phyloP scores from a whole-genome alignment of 441 rosid genomes.

The Gossypium gossypioides region DNA sequence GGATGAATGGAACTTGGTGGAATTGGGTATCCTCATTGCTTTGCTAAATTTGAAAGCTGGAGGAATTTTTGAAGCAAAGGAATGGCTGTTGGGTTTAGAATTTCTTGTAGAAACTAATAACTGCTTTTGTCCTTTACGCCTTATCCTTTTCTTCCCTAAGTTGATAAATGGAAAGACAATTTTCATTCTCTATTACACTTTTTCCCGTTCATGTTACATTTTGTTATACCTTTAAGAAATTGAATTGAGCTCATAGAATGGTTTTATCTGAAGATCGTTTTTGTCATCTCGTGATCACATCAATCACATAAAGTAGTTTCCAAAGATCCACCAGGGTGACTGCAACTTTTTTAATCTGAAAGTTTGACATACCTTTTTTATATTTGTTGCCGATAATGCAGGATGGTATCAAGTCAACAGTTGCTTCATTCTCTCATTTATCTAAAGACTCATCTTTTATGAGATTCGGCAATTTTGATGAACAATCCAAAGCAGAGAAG shows the following conservation, averaged over 20 bases:
- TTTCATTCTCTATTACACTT: not conserved
- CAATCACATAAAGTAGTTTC: constrained; percentile 4
- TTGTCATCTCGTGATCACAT: constrained; percentile 2
- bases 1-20: not conserved
- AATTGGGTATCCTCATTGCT: not conserved
- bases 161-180: not conserved
- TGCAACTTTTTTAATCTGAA: not conserved
- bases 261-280: not conserved
- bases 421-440: constrained; percentile 54
- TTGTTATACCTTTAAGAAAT: not conserved
- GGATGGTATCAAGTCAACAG: constrained; percentile 67
- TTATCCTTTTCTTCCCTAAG: not conserved
- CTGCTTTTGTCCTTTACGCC: not conserved
- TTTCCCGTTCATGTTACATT: not conserved
- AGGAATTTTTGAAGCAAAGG: constrained; percentile 5
- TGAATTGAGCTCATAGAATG: not conserved
- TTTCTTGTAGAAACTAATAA: not conserved
- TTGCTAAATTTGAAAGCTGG: not conserved
- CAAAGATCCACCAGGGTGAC: not conserved
- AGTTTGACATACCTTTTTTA: not conserved
- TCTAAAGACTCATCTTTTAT: constrained; percentile 32
- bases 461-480: constrained; percentile 26
- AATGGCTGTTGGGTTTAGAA: not conserved
- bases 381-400: constrained; percentile 28
- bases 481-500: constrained; percentile 58